Percentiles rank a stretch among this genome's conserved stretches.
phyloP scores from a whole-genome alignment of 2,329 filamentous ascomycete species.

The Fusarium sp. region DNA sequence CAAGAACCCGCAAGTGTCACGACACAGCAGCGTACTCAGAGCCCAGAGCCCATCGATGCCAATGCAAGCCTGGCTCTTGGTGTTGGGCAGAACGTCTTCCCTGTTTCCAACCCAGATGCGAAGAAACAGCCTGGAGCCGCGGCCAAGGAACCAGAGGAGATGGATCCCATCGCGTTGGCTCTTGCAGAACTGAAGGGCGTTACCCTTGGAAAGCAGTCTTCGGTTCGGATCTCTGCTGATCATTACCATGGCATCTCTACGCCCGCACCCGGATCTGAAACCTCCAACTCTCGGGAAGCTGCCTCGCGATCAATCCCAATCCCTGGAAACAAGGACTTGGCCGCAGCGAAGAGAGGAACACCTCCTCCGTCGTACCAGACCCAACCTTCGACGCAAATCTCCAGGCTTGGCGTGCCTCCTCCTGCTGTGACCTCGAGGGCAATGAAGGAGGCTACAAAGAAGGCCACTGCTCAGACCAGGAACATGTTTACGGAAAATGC shows the following conservation, averaged over 20 bases:
- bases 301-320: constrained; percentile 66
- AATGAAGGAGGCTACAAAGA: constrained; percentile 95
- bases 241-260: constrained; percentile 94
- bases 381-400: constrained; percentile 75
- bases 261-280: constrained; percentile 70
- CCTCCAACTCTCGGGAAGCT: constrained; percentile 38
- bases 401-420: constrained; percentile 86
- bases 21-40: constrained; percentile 62
- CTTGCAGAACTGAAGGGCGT: constrained; percentile 93
- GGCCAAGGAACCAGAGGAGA: constrained; percentile 66
- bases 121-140: constrained; percentile 50
- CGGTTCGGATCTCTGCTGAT: constrained; percentile 90
- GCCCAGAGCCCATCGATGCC: constrained; percentile 89
- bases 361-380: constrained; percentile 83
- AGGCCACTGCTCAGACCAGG: constrained; percentile 85
- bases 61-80: constrained; percentile 94
- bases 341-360: constrained; percentile 75
- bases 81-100: constrained; percentile 94
- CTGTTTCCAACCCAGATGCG: constrained; percentile 84
- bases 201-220: constrained; percentile 79
- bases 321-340: constrained; percentile 60
- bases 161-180: constrained; percentile 91
- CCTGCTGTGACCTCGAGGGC: constrained; percentile 92
- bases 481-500: constrained; percentile 74
- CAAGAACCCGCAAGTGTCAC: constrained; percentile 53